Evolutionary conservation across 805 yeast genomes (phyloP).

Genomic region (Teunomyces gatunensis): DNA sequence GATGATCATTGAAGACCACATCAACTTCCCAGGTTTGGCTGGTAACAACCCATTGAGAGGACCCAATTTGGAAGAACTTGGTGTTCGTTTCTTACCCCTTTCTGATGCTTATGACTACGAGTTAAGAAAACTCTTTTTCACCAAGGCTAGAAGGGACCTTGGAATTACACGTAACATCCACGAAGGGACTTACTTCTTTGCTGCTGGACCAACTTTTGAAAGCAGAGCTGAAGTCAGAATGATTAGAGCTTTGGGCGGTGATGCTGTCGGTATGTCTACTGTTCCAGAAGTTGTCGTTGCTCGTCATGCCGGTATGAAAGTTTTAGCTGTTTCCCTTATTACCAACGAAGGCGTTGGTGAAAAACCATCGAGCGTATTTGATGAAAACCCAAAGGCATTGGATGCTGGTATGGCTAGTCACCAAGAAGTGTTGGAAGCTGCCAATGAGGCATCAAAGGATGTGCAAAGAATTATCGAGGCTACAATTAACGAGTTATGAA

Average conservation of each 20-base stretch:
- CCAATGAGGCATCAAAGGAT: slow-evolving; percentile 76
- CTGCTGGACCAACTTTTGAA: slow-evolving; percentile 93
- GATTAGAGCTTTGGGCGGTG: slow-evolving; percentile 74
- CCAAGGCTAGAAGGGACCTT: slow-evolving; percentile 45
- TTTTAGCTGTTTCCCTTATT: slow-evolving; percentile 80
- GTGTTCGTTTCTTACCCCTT: slow-evolving; percentile 84
- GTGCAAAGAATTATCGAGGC: slow-evolving; percentile 68
- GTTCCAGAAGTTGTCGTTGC: slow-evolving; percentile 96
- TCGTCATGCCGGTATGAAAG: slow-evolving; percentile 79
- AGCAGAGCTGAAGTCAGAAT: slow-evolving; percentile 87
- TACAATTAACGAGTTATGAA: slow-evolving; percentile 47
- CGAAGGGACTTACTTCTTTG: slow-evolving; percentile 85
- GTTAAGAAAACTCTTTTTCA: slow-evolving; percentile 60
- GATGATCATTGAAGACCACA: slow-evolving; percentile 87
- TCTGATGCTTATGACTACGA: slow-evolving; percentile 85
- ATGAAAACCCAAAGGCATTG: slow-evolving; percentile 49
- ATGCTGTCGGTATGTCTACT: slow-evolving; percentile 96
- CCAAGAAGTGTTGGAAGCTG: slow-evolving; percentile 85
- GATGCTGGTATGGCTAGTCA: slow-evolving; percentile 84
- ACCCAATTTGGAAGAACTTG: slow-evolving; percentile 73
- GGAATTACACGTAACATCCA: slow-evolving; percentile 60
- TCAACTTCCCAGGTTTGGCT: slow-evolving; percentile 86
- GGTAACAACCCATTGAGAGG: slow-evolving; percentile 89
- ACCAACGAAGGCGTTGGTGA: slow-evolving; percentile 79
- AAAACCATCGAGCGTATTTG: slow-evolving; percentile 65